Base-by-base conservation (phyloP, 1,284 basidiomycete genomes). In the Somion occarium region DNA sequence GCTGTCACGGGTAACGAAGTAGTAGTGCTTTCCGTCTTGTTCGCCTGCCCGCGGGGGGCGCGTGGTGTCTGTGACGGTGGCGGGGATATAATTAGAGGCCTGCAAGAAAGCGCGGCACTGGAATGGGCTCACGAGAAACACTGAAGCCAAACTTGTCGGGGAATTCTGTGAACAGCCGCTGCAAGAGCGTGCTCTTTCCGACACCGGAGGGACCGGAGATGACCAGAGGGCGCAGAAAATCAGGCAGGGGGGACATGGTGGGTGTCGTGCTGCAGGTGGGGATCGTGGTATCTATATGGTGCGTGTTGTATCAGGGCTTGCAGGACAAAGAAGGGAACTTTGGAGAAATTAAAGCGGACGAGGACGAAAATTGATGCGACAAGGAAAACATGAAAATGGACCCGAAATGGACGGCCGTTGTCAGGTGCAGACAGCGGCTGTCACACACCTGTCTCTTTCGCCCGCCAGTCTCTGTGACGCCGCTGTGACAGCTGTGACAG, bases 141-240 rank as follows among this genome's bases (percentile, higher is more conserved):
- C 84, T 88, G 74, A 98, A 99, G 3, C 92, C 92, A 69, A 98
- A 99, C 56, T 79, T 82, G 66, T 88, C 83, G 3, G 93, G 94
- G 61, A 80, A 83, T 43, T 93, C 88, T 26, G 73, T 73, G 64
- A 98, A 93, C 46, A 99, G 84, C 46, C 83, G 84, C 55, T 81
- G 81, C 54, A 99, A 80, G 48, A 98, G 83, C 0, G 96, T 97
- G 62, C 89, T 92, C 70, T 98, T 99, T 50, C 96, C 96, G 1
- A 94, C 91, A 20, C 96, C 96, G 1, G 92, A 95, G 0, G 89
- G 90, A 0, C 90, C 90, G 55, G 84, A 91, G 46, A 91, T 74
- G 39, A 92, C 84, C 50, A 92, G 78, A 7, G 89, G 90, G 23
- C 75, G 74, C 7, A 67, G 48, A 57, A 74, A 72, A 58, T 64